A percentile compares a stretch with the other conserved stretches of the same genome.
Evolutionary conservation across 163 green algal genomes (phyloP).

Genomic region (Prototheca stagnorum): DNA sequence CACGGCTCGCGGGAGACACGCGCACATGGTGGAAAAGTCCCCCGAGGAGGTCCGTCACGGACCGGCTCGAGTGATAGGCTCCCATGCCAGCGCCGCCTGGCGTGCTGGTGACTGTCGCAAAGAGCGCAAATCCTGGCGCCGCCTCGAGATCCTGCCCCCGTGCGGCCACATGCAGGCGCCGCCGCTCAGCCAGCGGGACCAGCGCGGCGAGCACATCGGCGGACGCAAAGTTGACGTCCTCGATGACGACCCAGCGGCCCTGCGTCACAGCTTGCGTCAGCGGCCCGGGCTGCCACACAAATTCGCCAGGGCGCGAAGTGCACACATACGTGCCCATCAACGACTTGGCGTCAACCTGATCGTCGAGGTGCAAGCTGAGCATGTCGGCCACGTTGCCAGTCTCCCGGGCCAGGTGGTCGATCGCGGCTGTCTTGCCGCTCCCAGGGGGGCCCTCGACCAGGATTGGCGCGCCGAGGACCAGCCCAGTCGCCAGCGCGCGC

Average conservation of each 20-base stretch:
- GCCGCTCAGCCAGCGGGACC: slow-evolving; percentile 64
- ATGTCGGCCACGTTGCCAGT: slow-evolving; percentile 50
- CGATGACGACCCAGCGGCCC: slow-evolving; percentile 84
- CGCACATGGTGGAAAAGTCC: slow-evolving; percentile 56
- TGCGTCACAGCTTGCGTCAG: slow-evolving; percentile 72
- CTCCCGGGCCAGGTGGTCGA: slow-evolving; percentile 50
- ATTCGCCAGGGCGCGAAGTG: slow-evolving; percentile 77
- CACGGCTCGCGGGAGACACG: no score
- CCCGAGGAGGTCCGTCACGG: slow-evolving; percentile 52
- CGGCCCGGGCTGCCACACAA: slow-evolving; percentile 83
- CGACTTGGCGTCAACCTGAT: slow-evolving; percentile 87
- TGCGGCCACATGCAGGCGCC: slow-evolving; percentile 63
- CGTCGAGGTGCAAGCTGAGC: slow-evolving; percentile 81
- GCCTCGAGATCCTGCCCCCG: slow-evolving; percentile 58
- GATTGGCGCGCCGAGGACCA: slow-evolving; percentile 60
- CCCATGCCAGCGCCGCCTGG: slow-evolving; percentile 15
- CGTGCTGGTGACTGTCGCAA: slow-evolving; percentile 65
- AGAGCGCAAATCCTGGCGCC: slow-evolving; percentile 68
- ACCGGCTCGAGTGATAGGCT: slow-evolving; percentile 37
- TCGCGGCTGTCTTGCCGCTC: slow-evolving; percentile 67
- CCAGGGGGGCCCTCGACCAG: slow-evolving; percentile 75
- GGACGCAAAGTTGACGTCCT: slow-evolving; percentile 84
- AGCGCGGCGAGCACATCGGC: slow-evolving; percentile 78
- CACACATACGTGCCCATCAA: slow-evolving; percentile 88
- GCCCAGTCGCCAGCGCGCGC: slow-evolving; percentile 1